Evolutionary conservation across 441 rosid genomes (phyloP).

Genomic region (Viola pubescens): DNA sequence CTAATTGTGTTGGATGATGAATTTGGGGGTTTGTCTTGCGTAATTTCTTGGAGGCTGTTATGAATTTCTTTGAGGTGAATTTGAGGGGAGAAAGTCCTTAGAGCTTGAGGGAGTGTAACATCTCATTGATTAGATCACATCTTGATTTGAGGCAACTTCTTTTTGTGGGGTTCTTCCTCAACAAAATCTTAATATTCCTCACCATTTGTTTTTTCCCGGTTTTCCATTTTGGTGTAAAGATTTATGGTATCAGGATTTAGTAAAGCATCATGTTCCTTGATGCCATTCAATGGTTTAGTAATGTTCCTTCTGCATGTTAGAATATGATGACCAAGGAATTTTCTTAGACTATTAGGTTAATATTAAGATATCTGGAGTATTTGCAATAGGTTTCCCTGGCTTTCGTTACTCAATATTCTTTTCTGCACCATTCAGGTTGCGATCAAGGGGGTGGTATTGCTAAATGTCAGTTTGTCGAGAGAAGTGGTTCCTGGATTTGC

Average conservation of each 20-base stretch:
- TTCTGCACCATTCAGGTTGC: constrained; percentile 34
- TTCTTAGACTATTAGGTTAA: background rate
- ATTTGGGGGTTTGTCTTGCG: too few relatives aligned
- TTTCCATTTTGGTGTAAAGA: too few relatives aligned
- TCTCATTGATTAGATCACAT: background rate
- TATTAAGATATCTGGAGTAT: background rate
- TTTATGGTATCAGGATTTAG: too few relatives aligned
- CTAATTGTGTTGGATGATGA: constrained; percentile 1
- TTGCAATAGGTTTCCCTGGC: background rate
- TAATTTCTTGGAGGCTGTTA: background rate
- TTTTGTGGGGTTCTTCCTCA: background rate
- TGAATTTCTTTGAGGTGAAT: background rate
- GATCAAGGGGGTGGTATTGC: constrained; percentile 61
- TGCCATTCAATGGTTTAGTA: too few relatives aligned
- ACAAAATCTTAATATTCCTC: too few relatives aligned
- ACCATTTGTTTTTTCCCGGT: too few relatives aligned
- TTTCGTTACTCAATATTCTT: background rate
- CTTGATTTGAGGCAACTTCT: background rate
- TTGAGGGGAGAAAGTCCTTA: background rate
- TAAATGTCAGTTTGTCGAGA: constrained; percentile 81
- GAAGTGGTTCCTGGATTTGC: constrained; percentile 94
- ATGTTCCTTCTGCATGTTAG: too few relatives aligned
- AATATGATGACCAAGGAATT: background rate
- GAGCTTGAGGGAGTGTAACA: background rate
- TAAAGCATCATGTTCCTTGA: too few relatives aligned